Evolutionary conservation across 1,139 yeast genomes (phyloP).

Genomic region (Debaryomyces fabryi): DNA sequence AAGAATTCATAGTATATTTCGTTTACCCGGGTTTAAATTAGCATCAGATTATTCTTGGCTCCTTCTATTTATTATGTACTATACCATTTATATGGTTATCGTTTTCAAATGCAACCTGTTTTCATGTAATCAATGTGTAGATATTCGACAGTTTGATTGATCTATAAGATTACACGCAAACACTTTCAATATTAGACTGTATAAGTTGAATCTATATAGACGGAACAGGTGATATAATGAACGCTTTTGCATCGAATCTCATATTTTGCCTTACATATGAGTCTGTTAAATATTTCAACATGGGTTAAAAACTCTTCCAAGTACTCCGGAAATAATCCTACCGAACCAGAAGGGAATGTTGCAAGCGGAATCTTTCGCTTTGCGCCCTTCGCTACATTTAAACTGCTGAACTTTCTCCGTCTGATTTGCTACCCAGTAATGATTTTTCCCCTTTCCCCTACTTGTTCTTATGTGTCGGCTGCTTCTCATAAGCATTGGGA

Average conservation of each 20-base stretch:
- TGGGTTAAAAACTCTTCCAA: too few relatives aligned
- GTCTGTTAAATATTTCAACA: too few relatives aligned
- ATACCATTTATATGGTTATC: background rate
- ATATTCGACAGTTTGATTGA: too few relatives aligned
- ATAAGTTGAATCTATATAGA: background rate
- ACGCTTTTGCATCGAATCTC: too few relatives aligned
- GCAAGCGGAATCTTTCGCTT: too few relatives aligned
- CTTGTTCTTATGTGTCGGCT: constrained; percentile 59
- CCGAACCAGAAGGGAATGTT: too few relatives aligned
- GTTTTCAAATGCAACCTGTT: too few relatives aligned
- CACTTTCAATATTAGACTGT: background rate
- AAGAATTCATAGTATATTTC: background rate
- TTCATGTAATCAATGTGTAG: too few relatives aligned
- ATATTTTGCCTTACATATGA: too few relatives aligned
- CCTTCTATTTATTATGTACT: background rate
- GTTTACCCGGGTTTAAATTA: background rate
- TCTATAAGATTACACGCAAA: background rate
- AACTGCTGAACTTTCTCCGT: too few relatives aligned
- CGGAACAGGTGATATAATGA: background rate
- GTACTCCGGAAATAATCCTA: too few relatives aligned
- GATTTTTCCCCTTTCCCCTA: constrained; percentile 5
- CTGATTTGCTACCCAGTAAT: background rate
- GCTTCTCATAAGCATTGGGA: constrained; percentile 78
- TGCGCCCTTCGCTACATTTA: too few relatives aligned
- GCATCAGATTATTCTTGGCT: background rate